A percentile compares a stretch with the other conserved stretches of the same genome.
Conservation (phyloP, 228 moss, liverwort and hornwort genomes). For the Sphagnum fallax region DNA sequence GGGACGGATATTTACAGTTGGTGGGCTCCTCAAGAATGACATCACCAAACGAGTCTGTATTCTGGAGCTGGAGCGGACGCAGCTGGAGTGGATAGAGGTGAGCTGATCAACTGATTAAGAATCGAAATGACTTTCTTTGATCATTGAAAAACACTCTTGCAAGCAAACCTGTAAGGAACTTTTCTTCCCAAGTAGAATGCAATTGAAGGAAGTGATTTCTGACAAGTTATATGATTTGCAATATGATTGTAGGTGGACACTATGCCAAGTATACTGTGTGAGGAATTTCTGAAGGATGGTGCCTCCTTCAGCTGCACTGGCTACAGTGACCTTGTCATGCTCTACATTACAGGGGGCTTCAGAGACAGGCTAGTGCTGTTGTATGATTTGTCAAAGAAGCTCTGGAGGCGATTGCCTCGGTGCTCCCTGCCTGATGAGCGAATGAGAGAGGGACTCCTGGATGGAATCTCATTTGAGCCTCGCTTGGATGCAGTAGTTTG, state of each 20-base stretch:
- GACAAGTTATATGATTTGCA: no score
- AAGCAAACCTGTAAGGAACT: no score
- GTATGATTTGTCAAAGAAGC: slow-evolving; percentile 31
- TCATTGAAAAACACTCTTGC: no score
- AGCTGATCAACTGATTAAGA: no score
- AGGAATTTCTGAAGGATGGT: slow-evolving; percentile 43
- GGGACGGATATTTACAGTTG: slow-evolving; percentile 35
- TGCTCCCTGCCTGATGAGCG: slow-evolving; percentile 34
- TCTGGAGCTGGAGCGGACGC: slow-evolving; percentile 34
- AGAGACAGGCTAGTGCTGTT: slow-evolving; percentile 25
- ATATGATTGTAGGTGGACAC: slow-evolving; percentile 17
- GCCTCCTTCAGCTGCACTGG: slow-evolving; percentile 49
- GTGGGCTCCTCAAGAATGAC: slow-evolving; percentile 36
- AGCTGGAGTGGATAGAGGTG: slow-evolving; percentile 35
- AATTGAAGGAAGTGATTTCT: no score
- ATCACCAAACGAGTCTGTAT: slow-evolving; percentile 40
- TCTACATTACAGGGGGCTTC: slow-evolving; percentile 38
- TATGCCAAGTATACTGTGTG: slow-evolving; percentile 42
- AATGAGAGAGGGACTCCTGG: slow-evolving; percentile 41
- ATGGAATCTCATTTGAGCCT: slow-evolving; percentile 51
- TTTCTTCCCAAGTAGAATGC: no score
- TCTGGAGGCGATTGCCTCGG: slow-evolving; percentile 36
- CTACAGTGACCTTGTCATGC: slow-evolving; percentile 33
- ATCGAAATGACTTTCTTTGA: no score
- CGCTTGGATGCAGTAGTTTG: slow-evolving; percentile 36